A percentile compares a stretch with the other conserved stretches of the same genome.
These are phyloP conservation scores for Ambrosia hybrid DNA, from an alignment of 140 eudicot species.

Conservation along the genomic window DNA sequence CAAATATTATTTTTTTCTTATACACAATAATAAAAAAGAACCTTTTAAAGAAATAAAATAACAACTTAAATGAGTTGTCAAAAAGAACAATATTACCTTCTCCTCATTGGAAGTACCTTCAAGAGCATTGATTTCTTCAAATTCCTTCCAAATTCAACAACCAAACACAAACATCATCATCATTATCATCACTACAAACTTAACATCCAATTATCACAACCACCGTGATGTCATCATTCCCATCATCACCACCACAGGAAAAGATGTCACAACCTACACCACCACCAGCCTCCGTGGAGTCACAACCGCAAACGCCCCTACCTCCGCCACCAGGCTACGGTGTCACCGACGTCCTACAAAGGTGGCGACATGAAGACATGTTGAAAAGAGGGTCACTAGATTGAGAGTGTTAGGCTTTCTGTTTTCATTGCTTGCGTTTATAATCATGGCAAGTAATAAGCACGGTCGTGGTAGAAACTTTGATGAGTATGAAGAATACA, in stretches of 20 bases:
- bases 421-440: constrained; percentile 68
- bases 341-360: constrained; percentile 40
- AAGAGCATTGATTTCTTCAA: constrained; percentile 11
- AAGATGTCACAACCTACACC: constrained; percentile 27
- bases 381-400: constrained; percentile 52
- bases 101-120: constrained; percentile 25
- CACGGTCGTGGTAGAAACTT: constrained; percentile 74
- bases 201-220: not conserved
- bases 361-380: constrained; percentile 74
- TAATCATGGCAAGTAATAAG: constrained; percentile 77
- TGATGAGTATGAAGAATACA: constrained; percentile 74
- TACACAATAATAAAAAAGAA: no score
- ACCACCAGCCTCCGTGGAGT: constrained; percentile 13
- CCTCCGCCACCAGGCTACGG: constrained; percentile 42
- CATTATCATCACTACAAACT: not conserved
- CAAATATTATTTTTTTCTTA: no score
- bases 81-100: constrained; percentile 23
- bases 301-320: constrained; percentile 24
- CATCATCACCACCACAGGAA: constrained; percentile 29
- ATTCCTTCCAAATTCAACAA: constrained; percentile 7
- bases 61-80: constrained; percentile 26
- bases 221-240: constrained; percentile 13
- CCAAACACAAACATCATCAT: constrained; percentile 3
- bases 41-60: not conserved
- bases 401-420: constrained; percentile 50